Base-by-base conservation (phyloP, 1,284 basidiomycete genomes). In the Malassezia yamatoensis region DNA sequence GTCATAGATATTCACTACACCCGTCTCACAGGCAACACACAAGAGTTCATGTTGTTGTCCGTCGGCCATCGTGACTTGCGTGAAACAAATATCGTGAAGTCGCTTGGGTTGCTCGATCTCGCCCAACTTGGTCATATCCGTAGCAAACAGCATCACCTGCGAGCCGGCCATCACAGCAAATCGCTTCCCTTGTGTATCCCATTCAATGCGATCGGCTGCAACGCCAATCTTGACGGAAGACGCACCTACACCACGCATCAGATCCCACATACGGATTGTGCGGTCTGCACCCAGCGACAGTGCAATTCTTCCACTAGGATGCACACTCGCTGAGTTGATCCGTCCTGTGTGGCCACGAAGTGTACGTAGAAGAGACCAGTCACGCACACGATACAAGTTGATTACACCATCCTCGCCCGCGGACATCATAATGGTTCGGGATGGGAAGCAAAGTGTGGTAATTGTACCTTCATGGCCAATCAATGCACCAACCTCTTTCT, bases 261-360 rank as follows among this genome's bases (percentile, higher is more conserved):
- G 78, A 78, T 98, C 93, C 93, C 93, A 98, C 90, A 96, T 93
- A 48, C 90, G 82, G 57, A 96, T 74, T 8, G 87, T 89, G 59
- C 83, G 80, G 72, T 98, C 93, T 66, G 85, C 85, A 11, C 93
- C 93, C 0, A 96, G 90, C 61, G 84, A 88, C 32, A 98, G 76
- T 0, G 86, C 91, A 15, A 96, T 82, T 66, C 94, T 87, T 2
- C 90, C 88, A 0, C 87, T 87, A 0, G 90, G 90, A 72, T 98
- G 93, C 0, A 94, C 84, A 11, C 88, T 86, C 37, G 94, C 83
- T 47, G 82, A 82, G 76, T 96, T 96, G 61, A 98, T 84, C 24
- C 86, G 82, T 1, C 88, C 91, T 59, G 89, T 90, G 77, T 98
- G 93, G 0, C 93, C 93, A 65, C 88, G 90, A 57, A 98, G 79